phyloP scores from a whole-genome alignment of 805 yeast genomes.

The Teunomyces lycoperdinae region DNA sequence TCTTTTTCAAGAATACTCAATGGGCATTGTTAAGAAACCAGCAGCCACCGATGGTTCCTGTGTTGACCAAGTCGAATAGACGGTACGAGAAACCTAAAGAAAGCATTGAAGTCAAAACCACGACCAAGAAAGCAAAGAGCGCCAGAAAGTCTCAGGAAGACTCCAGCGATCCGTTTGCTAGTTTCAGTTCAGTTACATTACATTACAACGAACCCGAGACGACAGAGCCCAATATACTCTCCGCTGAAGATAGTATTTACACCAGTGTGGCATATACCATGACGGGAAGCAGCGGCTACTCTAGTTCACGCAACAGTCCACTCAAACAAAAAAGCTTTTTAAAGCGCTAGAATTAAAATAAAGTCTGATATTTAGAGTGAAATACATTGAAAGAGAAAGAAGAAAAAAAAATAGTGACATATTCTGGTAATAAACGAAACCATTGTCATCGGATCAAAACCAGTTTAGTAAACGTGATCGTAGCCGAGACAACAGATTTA shows the following conservation, averaged over 20 bases:
- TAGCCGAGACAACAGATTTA: no score
- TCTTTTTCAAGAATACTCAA: constrained; percentile 85
- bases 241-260: constrained; percentile 36
- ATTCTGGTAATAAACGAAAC: no score
- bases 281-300: constrained; percentile 21
- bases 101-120: constrained; percentile 9
- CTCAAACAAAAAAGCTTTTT: constrained; percentile 29
- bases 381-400: background rate
- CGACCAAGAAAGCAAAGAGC: constrained; percentile 1
- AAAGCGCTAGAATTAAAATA: constrained; percentile 18
- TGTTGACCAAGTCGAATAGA: constrained; percentile 40
- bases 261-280: constrained; percentile 59
- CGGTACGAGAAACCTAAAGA: constrained; percentile 13
- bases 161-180: constrained; percentile 72
- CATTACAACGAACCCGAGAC: constrained; percentile 47
- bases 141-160: constrained; percentile 18
- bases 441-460: no score
- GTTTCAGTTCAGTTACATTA: constrained; percentile 82
- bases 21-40: constrained; percentile 95
- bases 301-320: constrained; percentile 12
- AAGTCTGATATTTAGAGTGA: background rate
- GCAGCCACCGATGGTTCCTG: constrained; percentile 95
- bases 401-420: background rate
- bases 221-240: constrained; percentile 24
- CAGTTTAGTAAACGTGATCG: no score